Evolutionary conservation across 164 flowering plant genomes (phyloP), one percentile per base, ranked within the genome.

Genomic region (Brasenia schreberi): DNA sequence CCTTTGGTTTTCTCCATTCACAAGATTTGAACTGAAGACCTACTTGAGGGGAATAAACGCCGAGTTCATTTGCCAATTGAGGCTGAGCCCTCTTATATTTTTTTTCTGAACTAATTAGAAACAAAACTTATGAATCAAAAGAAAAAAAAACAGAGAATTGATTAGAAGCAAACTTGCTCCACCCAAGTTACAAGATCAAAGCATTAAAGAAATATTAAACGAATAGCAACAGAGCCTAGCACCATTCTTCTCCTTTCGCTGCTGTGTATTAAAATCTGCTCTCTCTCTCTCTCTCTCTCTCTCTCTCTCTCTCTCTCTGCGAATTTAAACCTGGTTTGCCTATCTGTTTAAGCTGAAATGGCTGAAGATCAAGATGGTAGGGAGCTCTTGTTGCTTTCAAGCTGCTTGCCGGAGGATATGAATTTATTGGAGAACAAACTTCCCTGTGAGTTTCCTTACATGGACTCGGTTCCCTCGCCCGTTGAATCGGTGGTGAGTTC

Each of bases 361-460:
- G 90, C 81, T 0, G 77, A 77, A 66, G 77, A 67, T 27, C 67
- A 84, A 18, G 82, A 81, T 43, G 85, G 81, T 65, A 84, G 80
- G 5, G 90, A 80, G 86, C 84, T 87, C 45, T 87, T 87, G 90
- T 77, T 87, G 0, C 90, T 90, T 7, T 70, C 87, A 0, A 68
- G 81, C 76, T 84, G 85, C 66, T 80, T 85, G 6, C 60, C 79
- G 0, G 90, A 87, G 68, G 84, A 82, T 43, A 84, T 78, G 43
- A 23, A 71, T 1, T 61, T 77, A 18, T 64, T 76, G 76, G 84
- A 78, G 45, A 75, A 68, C 67, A 66, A 61, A 14, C 82, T 80
- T 62, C 84, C 88, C 0, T 11, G 65, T 42, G 87, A 82, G 78
- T 83, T 82, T 66, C 85, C 86, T 0, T 83, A 72, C 75, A 83